These are phyloP conservation scores for Alnus glutinosa DNA, from an alignment of 306 rosid species.

Conservation along the genomic window DNA sequence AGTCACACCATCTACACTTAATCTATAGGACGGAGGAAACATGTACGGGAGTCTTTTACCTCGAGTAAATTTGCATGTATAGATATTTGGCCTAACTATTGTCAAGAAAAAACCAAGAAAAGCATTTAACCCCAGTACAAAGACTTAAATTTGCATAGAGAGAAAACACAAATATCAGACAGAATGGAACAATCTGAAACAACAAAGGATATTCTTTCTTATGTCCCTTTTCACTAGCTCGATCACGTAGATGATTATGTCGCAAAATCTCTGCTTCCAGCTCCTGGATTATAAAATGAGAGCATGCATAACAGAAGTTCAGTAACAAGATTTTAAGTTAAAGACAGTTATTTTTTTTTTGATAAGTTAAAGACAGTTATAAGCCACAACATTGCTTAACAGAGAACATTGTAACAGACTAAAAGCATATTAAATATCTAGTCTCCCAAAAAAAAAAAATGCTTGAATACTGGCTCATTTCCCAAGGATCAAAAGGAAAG, in stretches of 20 bases:
- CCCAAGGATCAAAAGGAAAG: constrained; percentile 1
- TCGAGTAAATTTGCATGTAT: neutral
- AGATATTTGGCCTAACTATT: constrained; percentile 17
- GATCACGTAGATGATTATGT: constrained; percentile 72
- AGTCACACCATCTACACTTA: constrained; percentile 9
- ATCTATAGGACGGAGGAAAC: neutral
- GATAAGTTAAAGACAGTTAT: constrained; percentile 10
- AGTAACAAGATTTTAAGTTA: constrained; percentile 26
- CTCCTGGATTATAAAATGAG: constrained; percentile 49
- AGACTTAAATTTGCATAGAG: neutral
- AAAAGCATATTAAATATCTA: neutral
- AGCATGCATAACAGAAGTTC: constrained; percentile 19
- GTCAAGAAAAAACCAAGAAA: constrained; percentile 24
- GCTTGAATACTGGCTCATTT: neutral
- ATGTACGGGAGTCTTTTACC: neutral
- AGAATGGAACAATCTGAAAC: constrained; percentile 14
- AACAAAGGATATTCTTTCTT: constrained; percentile 92
- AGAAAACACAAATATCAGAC: neutral
- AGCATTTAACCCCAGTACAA: constrained; percentile 13
- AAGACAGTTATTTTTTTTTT: neutral
- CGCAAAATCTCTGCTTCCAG: constrained; percentile 68
- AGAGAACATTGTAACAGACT: constrained; percentile 12
- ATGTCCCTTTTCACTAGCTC: constrained; percentile 87
- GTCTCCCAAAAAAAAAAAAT: neutral
- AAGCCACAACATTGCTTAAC: constrained; percentile 7